Base-by-base conservation (phyloP, 2,329 filamentous ascomycete species). In the Sarocladiaceae sp. region DNA sequence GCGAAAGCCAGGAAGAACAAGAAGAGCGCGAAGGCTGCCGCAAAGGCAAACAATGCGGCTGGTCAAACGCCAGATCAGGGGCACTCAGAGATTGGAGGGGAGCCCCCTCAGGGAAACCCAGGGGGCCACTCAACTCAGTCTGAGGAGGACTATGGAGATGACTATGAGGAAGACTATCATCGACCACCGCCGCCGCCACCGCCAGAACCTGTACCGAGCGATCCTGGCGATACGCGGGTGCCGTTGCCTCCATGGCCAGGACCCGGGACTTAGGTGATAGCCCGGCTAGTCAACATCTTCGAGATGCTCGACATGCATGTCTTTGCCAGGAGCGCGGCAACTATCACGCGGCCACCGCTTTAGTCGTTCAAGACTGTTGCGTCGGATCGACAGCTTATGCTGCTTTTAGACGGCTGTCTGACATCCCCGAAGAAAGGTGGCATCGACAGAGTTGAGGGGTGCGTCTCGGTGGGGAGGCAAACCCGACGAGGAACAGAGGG, bases 1-100 rank as follows among this genome's bases (percentile, higher is more conserved):
- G 87, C 89, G 69, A 95, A 95, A 68, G 85, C 85, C 43, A 78
- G 89, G 24, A 96, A 95, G 67, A 83, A 82, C 42, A 95, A 87
- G 70, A 96, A 95, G 68, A 75, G 76, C 20, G 78, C 70, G 53
- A 95, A 93, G 62, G 46, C 54, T 11, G 45, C 53, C 6, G 47
- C 48, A 11, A 61, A 58, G 46, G 57, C 55, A n/a, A 51, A 51
- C 4, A 54, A 59, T 4, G 52, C 46, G n/a, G 42, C 41, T 9
- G 49, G 51, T 13, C 52, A 56, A n/a, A 50, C 46, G 26, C 40
- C 54, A 7, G 51, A 43, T 26, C 23, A 6, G 15, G 6, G 20
- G 19, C 26, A 43, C 9, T 21, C 27, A n/a, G 40, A 33, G 18
- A 4, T 29, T 5, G 19, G 19, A 7, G 27, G 11, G 26, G 26